These are phyloP conservation scores for Arthrobotrys iridis DNA, from an alignment of 2,329 filamentous ascomycete genomes.

Conservation along the genomic window DNA sequence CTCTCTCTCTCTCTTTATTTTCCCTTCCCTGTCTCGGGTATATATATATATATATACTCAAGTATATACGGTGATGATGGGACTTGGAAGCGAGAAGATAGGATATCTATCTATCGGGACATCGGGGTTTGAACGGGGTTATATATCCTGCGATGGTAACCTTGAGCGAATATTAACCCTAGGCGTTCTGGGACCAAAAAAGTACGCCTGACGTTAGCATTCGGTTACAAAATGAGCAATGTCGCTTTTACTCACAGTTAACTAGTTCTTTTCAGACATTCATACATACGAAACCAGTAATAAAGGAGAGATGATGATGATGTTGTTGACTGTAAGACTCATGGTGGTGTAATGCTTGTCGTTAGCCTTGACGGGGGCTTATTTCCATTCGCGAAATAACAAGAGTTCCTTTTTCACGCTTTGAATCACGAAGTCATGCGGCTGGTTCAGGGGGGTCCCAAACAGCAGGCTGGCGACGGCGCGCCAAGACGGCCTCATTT, in stretches of 20 bases:
- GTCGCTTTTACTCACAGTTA: not conserved
- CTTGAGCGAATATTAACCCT: too few relatives aligned
- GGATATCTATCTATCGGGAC: not conserved
- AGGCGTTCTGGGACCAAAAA: not conserved
- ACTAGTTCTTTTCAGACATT: not conserved
- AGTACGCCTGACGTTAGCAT: conserved; percentile 4
- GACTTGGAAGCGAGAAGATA: not conserved
- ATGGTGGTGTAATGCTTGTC: not conserved
- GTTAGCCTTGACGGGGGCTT: not conserved
- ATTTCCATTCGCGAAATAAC: not conserved
- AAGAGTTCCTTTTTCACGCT: too few relatives aligned
- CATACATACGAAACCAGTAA: not conserved
- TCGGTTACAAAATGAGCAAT: not conserved
- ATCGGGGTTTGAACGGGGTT: not conserved
- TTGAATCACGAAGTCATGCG: conserved; percentile 20
- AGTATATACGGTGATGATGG: not conserved
- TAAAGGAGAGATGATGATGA: not conserved
- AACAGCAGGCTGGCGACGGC: not conserved
- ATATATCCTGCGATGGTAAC: not conserved
- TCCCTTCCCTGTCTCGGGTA: too few relatives aligned
- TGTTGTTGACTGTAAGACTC: too few relatives aligned
- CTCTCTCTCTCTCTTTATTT: not conserved
- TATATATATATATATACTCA: too few relatives aligned
- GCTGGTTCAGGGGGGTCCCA: not conserved
- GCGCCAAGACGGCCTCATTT: conserved; percentile 9